Evolutionary conservation across 768 basidiomycete genomes (phyloP).

Genomic region (Goffeauzyma gilvescens): DNA sequence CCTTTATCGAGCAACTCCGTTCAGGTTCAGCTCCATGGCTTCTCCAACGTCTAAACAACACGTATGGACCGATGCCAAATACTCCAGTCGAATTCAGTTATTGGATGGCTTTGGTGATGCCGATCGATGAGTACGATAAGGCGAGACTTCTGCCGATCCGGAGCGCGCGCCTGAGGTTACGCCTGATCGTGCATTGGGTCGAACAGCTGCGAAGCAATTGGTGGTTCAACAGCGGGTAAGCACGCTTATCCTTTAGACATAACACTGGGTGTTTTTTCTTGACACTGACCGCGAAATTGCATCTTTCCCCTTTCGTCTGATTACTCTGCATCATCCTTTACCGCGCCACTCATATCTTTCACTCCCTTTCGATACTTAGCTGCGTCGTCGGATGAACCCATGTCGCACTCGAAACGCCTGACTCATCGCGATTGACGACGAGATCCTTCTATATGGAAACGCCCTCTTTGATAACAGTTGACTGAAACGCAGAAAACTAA

Average conservation of each 20-base stretch:
- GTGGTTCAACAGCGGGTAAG: too few relatives aligned
- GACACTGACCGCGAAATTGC: neutral
- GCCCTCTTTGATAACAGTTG: too few relatives aligned
- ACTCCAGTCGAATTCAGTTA: constrained; percentile 59
- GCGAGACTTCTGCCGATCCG: constrained; percentile 57
- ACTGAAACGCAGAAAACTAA: too few relatives aligned
- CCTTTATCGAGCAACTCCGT: constrained; percentile 45
- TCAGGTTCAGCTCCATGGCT: constrained; percentile 79
- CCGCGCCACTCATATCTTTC: too few relatives aligned
- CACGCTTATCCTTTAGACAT: too few relatives aligned
- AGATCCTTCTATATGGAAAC: too few relatives aligned
- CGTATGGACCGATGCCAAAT: constrained; percentile 55
- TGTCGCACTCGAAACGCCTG: neutral
- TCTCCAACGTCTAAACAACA: constrained; percentile 60
- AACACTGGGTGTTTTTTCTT: constrained; percentile 3
- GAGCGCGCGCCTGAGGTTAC: constrained; percentile 54
- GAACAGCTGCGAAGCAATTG: constrained; percentile 43
- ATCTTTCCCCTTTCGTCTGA: neutral
- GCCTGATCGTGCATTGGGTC: constrained; percentile 86
- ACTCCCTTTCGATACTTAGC: too few relatives aligned
- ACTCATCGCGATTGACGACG: too few relatives aligned
- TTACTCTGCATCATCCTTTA: neutral
- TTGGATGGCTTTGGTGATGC: constrained; percentile 77
- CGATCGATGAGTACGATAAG: constrained; percentile 80
- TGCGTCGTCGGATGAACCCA: constrained; percentile 6